Conservation (phyloP, 73 alveolate genomes). For the Stentor roeselii region DNA sequence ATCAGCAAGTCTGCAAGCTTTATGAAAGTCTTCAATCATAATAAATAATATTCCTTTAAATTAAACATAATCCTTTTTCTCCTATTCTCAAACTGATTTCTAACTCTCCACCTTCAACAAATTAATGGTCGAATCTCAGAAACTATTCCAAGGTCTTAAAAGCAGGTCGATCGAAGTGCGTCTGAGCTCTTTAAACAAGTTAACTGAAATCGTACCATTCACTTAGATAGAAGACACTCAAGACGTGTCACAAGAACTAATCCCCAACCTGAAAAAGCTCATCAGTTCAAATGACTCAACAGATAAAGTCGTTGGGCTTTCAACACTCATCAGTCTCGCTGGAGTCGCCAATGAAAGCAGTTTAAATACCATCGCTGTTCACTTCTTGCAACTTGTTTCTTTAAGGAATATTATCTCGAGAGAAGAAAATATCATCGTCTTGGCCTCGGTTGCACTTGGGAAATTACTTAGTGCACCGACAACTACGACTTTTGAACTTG, state of each 20-base stretch:
- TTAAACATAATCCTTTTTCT: background rate
- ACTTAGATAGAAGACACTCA: slow-evolving; percentile 16
- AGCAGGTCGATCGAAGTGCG: slow-evolving; percentile 12
- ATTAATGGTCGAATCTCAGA: slow-evolving; percentile 7
- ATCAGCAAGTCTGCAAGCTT: slow-evolving; percentile 31
- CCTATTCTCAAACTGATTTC: background rate
- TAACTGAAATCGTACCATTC: background rate
- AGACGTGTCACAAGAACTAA: slow-evolving; percentile 10
- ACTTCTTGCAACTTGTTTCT: slow-evolving; percentile 13
- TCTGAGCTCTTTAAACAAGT: background rate
- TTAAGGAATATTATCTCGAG: background rate
- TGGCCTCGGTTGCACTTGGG: background rate
- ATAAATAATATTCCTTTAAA: background rate
- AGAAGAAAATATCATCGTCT: background rate
- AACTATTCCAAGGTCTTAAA: background rate
- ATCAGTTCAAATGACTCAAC: slow-evolving; percentile 4
- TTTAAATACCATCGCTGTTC: slow-evolving; percentile 17
- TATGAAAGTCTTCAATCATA: slow-evolving; percentile 20
- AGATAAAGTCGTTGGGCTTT: slow-evolving; percentile 9
- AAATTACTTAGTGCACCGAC: slow-evolving; percentile 13
- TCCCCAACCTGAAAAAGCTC: background rate
- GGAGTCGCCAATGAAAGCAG: slow-evolving; percentile 1
- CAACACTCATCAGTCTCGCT: slow-evolving; percentile 9
- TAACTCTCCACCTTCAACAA: background rate
- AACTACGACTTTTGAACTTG: slow-evolving; percentile 27